Evolutionary conservation across 257 asterid species (phyloP), one percentile per base, ranked within the genome.

Genomic region (Penstemon newberryi): DNA sequence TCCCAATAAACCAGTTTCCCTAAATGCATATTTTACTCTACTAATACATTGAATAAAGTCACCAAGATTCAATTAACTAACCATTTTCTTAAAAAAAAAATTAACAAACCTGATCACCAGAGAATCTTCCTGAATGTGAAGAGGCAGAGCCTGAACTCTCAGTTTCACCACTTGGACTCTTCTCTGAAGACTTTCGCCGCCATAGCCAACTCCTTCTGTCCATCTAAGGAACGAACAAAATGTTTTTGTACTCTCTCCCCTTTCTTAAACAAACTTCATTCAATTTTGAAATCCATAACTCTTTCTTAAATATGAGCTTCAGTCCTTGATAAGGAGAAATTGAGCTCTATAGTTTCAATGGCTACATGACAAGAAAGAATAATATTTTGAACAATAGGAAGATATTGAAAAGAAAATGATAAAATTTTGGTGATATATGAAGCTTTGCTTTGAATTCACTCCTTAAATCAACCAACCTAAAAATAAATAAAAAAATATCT

Each of bases 151-250:
- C 97, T 1, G 96, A 82, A 82, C 97, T 86, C 80, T 93, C 96
- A 1, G 96, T 89, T 81, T 92, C 98, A 50, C 90, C 97, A 56
- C 77, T 74, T 3, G 87, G 94, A 81, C 88, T 82, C 77, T 84
- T 89, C n/a, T 87, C 98, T 0, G 90, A 87, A 37, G 91, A 86
- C 62, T 84, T 90, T 52, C 92, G 88, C 75, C 95, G 81, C 99
- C 97, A 90, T 51, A 85, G 77, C 99, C 99, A 93, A 76, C 96
- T 93, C 75, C 92, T 78, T 55, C 87, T 73, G 77, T 93, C 97
- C 99, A 93, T 93, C 76, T 78, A 75, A 41, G 3, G 36, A 45
- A 60, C 64, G 50, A 61, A 55, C 36, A 38, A 45, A 25, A 63
- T 57, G 33, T 25, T 25, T 25, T 25, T 49, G 58, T 42, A 70